A percentile compares a stretch with the other conserved stretches of the same genome.
phyloP scores from a whole-genome alignment of 257 asterid genomes.

The Ligustrum vulgare region DNA sequence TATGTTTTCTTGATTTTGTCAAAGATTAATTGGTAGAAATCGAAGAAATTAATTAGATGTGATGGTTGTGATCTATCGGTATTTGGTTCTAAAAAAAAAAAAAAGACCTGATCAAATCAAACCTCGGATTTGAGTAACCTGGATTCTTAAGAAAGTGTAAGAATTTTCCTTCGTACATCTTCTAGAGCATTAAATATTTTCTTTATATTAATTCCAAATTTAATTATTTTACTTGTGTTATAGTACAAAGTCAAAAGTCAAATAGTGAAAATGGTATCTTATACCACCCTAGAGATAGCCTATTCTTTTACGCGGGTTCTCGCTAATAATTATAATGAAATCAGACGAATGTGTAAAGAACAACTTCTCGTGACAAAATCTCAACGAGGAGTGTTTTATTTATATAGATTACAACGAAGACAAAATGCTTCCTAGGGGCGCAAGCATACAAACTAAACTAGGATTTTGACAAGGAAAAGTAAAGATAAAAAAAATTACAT shows the following conservation, averaged over 20 bases:
- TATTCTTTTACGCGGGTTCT: no score
- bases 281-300: background rate
- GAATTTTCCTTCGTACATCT: background rate
- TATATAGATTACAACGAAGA: no score
- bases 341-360: no score
- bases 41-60: background rate
- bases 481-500: no score
- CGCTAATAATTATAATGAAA: no score
- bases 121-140: background rate
- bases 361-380: no score
- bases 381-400: no score
- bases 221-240: no score
- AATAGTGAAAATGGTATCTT: background rate
- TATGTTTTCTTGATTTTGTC: background rate
- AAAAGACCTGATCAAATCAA: background rate
- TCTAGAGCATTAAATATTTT: background rate
- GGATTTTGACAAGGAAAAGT: no score
- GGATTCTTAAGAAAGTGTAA: background rate
- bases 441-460: no score
- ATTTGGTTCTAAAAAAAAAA: background rate
- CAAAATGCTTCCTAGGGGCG: no score
- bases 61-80: background rate
- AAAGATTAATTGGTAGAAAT: background rate
- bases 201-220: no score
- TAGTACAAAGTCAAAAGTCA: background rate